Evolutionary conservation across 2,329 filamentous ascomycete species (phyloP), one percentile per base, ranked within the genome.

Genomic region (Podosphaera xanthii): DNA sequence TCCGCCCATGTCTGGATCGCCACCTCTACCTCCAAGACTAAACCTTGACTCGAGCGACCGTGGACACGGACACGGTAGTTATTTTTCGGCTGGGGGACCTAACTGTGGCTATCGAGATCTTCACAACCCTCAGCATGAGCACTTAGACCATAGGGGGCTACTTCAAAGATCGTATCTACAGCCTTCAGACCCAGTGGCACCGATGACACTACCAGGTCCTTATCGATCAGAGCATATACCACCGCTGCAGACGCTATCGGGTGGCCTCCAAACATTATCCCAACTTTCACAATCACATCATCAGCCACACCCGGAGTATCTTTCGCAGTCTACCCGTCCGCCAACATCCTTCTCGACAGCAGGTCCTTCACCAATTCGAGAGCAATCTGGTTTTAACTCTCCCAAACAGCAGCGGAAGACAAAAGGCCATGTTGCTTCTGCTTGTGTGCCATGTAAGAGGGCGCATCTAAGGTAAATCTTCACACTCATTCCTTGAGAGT

Each of bases 371-470:
- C 66, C 70, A 60, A 67, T 70, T 7, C 67, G 71, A n/a, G 77
- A 80, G 44, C 70, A 69, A 33, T 70, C 73, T 42, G 70, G 74
- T 2, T 77, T 75, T 62, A 71, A 73, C 9, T 81, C 80, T 46
- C 77, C 80, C 1, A 83, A 81, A 65, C 74, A 78, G 5, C 79
- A 82, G 62, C 75, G 81, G 64, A 84, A 84, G 69, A 82, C 83
- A 4, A 88, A 88, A 68, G 84, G 85, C 12, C 87, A 92, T 72
- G 87, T 91, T 58, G 85, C 86, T 57, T 90, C 86, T 42, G 87
- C 87, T 34, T 92, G 87, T 69, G 83, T 91, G 64, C 87, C 88
- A 61, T 92, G 87, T 73, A 91, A 91, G 69, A 82, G 81, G 70
- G 87, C 87, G 44, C 87, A 92, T 77, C 76, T 92, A 63, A 76